Conservation (phyloP, 1,139 yeast genomes). For the Debaryomyces fabryi region DNA sequence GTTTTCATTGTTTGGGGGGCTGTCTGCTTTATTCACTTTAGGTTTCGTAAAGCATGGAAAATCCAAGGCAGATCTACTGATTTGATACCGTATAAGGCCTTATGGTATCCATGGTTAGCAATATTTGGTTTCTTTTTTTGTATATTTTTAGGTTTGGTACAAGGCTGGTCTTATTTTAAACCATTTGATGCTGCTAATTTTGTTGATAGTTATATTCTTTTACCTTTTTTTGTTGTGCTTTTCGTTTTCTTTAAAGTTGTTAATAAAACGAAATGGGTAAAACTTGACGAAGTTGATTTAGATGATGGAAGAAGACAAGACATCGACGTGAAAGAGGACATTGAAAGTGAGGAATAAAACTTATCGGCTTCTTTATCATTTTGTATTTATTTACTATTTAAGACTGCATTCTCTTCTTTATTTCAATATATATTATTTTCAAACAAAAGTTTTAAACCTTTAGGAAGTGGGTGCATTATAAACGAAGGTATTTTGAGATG, state of each 20-base stretch:
- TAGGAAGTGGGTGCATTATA: too few species aligned
- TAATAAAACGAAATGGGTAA: constrained; percentile 47
- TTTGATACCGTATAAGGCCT: constrained; percentile 57
- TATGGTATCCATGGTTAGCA: constrained; percentile 56
- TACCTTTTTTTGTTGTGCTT: constrained; percentile 56
- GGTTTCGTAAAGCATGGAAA: constrained; percentile 54
- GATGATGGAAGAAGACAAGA: constrained; percentile 44
- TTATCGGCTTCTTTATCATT: neutral
- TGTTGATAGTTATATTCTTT: constrained; percentile 65
- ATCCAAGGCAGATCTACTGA: constrained; percentile 45
- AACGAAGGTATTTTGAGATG: too few species aligned
- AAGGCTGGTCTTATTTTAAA: constrained; percentile 67
- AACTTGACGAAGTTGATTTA: constrained; percentile 47
- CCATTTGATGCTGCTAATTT: constrained; percentile 64
- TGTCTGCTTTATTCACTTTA: constrained; percentile 51
- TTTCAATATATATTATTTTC: neutral
- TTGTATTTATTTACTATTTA: neutral
- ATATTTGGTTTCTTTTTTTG: constrained; percentile 54
- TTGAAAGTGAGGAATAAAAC: constrained; percentile 3
- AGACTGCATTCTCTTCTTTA: neutral
- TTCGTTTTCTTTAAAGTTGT: constrained; percentile 36
- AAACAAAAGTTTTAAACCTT: neutral
- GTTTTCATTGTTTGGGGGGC: constrained; percentile 61
- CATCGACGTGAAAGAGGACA: constrained; percentile 20
- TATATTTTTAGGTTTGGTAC: constrained; percentile 58